phyloP scores from a whole-genome alignment of 768 basidiomycete genomes.

The Leccinum aurantiacum region DNA sequence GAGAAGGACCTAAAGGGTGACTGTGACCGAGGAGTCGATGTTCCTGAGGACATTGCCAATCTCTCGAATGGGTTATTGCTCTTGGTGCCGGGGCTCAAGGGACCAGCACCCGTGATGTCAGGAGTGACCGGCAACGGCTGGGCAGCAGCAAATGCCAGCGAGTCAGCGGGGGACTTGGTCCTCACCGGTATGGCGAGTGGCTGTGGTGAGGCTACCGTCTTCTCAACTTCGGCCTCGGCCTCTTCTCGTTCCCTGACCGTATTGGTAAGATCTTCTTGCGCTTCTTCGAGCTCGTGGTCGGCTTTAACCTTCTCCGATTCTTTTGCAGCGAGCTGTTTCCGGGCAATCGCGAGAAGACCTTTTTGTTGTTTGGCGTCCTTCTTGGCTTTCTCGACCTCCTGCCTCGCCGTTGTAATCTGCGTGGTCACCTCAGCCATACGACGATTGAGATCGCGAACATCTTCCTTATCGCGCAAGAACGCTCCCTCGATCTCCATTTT shows the following conservation, averaged over 20 bases:
- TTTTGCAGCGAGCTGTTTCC: conserved; percentile 86
- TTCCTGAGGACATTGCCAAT: conserved; percentile 48
- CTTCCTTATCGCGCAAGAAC: conserved; percentile 91
- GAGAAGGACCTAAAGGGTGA: conserved; percentile 62
- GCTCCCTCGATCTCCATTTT: conserved; percentile 89
- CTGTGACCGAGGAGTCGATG: conserved; percentile 45
- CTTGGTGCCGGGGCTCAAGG: conserved; percentile 52
- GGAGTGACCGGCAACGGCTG: conserved; percentile 75
- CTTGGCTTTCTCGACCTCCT: conserved; percentile 80
- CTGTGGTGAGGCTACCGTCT: conserved; percentile 15
- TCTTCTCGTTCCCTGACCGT: conserved; percentile 56
- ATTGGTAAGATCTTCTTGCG: conserved; percentile 50
- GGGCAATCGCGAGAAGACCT: conserved; percentile 89
- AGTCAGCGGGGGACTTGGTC: conserved; percentile 44
- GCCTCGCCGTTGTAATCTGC: conserved; percentile 68
- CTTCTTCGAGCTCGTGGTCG: conserved; percentile 72
- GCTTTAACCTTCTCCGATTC: conserved; percentile 73
- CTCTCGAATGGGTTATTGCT: conserved; percentile 94
- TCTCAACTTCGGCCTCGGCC: conserved; percentile 51
- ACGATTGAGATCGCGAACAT: conserved; percentile 80
- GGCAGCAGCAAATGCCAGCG: conserved; percentile 60
- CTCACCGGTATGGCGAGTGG: conserved; percentile 28
- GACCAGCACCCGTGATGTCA: conserved; percentile 45
- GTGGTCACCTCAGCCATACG: conserved; percentile 79
- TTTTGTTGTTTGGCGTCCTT: conserved; percentile 97